These are phyloP conservation scores for Escallonia herrerae DNA, from an alignment of 129 eudicot genomes.

Conservation along the genomic window DNA sequence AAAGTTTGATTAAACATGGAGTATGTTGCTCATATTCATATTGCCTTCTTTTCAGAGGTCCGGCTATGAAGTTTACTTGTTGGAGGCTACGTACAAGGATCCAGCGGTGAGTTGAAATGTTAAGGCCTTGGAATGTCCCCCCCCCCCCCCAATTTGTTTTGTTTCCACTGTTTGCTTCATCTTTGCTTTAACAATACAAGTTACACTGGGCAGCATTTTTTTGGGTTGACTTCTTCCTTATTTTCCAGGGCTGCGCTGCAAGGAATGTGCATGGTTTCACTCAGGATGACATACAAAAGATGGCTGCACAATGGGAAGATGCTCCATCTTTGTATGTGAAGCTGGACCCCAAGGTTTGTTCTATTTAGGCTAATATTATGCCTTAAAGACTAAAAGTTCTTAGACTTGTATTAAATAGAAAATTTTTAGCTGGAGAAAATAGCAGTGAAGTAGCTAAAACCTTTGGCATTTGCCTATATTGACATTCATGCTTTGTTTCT, in stretches of 20 bases:
- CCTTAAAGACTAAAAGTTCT: background rate
- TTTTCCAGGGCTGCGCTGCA: slow-evolving; percentile 88
- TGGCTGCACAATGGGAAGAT: slow-evolving; percentile 93
- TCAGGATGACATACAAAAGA: slow-evolving; percentile 61
- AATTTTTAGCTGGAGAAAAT: background rate
- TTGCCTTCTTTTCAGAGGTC: slow-evolving; percentile 55
- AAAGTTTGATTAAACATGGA: background rate
- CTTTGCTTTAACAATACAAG: too few relatives aligned
- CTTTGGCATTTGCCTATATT: background rate
- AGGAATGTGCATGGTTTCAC: slow-evolving; percentile 90
- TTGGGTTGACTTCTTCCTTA: slow-evolving; percentile 6
- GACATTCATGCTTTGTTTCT: background rate
- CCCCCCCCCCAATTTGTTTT: too few relatives aligned
- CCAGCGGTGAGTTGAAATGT: slow-evolving; percentile 61
- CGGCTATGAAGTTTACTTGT: slow-evolving; percentile 88
- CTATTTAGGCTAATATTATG: background rate
- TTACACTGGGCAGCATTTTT: too few relatives aligned
- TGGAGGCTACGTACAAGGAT: slow-evolving; percentile 93
- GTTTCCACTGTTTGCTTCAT: too few relatives aligned
- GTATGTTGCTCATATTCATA: slow-evolving; percentile 3
- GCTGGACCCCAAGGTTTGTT: slow-evolving; percentile 72
- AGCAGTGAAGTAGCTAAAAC: background rate
- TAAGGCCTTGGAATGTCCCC: background rate
- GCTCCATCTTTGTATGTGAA: slow-evolving; percentile 79
- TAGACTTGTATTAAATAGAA: background rate